phyloP scores from a whole-genome alignment of 345 rosid species.

The Rhizophora mangle region DNA sequence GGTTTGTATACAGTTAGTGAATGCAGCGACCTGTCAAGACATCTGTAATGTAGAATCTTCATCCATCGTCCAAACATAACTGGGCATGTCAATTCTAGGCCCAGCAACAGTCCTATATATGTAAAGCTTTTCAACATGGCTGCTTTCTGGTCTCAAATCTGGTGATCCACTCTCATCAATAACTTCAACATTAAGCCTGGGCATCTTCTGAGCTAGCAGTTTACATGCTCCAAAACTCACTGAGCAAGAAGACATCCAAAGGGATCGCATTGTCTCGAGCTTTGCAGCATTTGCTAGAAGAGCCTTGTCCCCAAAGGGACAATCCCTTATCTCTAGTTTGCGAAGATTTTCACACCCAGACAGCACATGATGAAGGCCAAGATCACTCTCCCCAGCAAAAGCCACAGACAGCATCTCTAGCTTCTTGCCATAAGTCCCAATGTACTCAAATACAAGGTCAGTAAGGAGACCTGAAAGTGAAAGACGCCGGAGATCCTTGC shows the following conservation, averaged over 20 bases:
- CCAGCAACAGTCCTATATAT: slow-evolving; percentile 77
- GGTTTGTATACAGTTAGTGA: not conserved
- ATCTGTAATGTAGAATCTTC: slow-evolving; percentile 47
- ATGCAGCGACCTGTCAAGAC: slow-evolving; percentile 26
- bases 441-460: slow-evolving; percentile 73
- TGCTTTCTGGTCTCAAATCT: slow-evolving; percentile 56
- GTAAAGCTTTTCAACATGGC: slow-evolving; percentile 83
- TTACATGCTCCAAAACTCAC: slow-evolving; percentile 89
- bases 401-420: slow-evolving; percentile 93
- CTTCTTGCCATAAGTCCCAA: slow-evolving; percentile 73
- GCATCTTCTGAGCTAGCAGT: slow-evolving; percentile 79
- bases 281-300: slow-evolving; percentile 81
- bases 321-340: slow-evolving; percentile 90
- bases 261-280: slow-evolving; percentile 99
- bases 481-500: slow-evolving; percentile 78
- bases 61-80: slow-evolving; percentile 69
- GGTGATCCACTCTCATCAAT: slow-evolving; percentile 75
- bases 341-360: slow-evolving; percentile 82
- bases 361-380: slow-evolving; percentile 79
- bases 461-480: slow-evolving; percentile 90
- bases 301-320: slow-evolving; percentile 90
- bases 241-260: slow-evolving; percentile 96
- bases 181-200: slow-evolving; percentile 81
- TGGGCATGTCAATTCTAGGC: slow-evolving; percentile 77
- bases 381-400: slow-evolving; percentile 93